Evolutionary conservation across 768 basidiomycete genomes (phyloP).

Genomic region (Hygrocybe coccinea): DNA sequence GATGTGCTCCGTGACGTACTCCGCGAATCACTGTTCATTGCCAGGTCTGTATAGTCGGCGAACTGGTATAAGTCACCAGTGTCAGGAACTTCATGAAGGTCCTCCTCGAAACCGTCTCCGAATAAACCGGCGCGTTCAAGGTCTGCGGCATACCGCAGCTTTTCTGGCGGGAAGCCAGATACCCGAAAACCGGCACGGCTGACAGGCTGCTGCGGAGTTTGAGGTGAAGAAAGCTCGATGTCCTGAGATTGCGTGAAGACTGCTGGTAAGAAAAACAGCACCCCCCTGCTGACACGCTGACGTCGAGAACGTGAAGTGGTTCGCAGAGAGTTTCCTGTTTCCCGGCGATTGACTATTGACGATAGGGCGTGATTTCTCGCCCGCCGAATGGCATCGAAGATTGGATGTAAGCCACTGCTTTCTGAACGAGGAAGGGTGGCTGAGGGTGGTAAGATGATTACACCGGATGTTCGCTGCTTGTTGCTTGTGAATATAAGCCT

Average conservation of each 20-base stretch:
- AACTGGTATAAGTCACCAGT: slow-evolving; percentile 13
- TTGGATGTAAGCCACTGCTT: slow-evolving; percentile 39
- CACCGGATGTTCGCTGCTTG: slow-evolving; percentile 46
- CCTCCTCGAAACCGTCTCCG: slow-evolving; percentile 8
- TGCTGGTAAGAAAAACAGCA: slow-evolving; percentile 79
- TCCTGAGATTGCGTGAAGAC: slow-evolving; percentile 57
- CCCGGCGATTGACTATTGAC: slow-evolving; percentile 41
- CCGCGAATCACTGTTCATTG: slow-evolving; percentile 1
- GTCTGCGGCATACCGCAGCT: slow-evolving; percentile 36
- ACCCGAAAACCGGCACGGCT: slow-evolving; percentile 1
- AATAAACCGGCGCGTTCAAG: slow-evolving; percentile 28
- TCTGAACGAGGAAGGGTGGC: slow-evolving; percentile 36
- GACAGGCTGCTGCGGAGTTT: neutral
- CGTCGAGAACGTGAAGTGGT: slow-evolving; percentile 47
- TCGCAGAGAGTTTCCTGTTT: slow-evolving; percentile 35
- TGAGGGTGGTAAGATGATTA: slow-evolving; percentile 33
- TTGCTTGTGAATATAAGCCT: slow-evolving; percentile 52
- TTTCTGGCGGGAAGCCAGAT: slow-evolving; percentile 41
- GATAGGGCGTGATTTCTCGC: slow-evolving; percentile 51
- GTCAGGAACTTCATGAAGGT: neutral
- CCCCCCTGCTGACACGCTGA: slow-evolving; percentile 47
- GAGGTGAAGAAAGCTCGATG: slow-evolving; percentile 34
- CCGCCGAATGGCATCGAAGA: slow-evolving; percentile 51
- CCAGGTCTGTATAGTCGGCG: slow-evolving; percentile 18
- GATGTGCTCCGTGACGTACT: slow-evolving; percentile 10